These are phyloP conservation scores for Rhynchosporium graminicola DNA, from an alignment of 2,329 filamentous ascomycete species.

Conservation along the genomic window DNA sequence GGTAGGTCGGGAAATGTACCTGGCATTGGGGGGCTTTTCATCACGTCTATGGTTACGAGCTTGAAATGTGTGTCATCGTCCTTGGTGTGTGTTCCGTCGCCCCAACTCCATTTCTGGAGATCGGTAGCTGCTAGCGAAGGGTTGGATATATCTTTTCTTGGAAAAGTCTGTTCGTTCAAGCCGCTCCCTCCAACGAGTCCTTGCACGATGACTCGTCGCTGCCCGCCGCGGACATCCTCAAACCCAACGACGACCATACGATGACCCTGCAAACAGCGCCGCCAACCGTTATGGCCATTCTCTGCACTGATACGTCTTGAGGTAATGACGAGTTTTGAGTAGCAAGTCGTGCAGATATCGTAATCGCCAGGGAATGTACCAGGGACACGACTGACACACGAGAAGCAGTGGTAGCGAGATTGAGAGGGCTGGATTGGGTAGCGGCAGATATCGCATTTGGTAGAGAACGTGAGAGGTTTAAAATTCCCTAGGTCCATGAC, in stretches of 20 bases:
- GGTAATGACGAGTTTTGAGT: slow-evolving; percentile 60
- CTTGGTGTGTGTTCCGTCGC: slow-evolving; percentile 37
- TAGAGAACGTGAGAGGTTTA: slow-evolving; percentile 69
- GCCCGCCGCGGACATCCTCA: slow-evolving; percentile 65
- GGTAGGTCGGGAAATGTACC: slow-evolving; percentile 32
- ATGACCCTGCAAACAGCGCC: slow-evolving; percentile 77
- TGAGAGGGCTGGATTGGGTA: slow-evolving; percentile 69
- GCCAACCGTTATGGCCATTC: slow-evolving; percentile 80
- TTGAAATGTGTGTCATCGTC: slow-evolving; percentile 45
- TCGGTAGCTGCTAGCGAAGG: slow-evolving; percentile 35
- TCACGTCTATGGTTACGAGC: slow-evolving; percentile 54
- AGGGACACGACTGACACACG: slow-evolving; percentile 60
- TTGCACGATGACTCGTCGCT: slow-evolving; percentile 65
- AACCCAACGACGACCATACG: slow-evolving; percentile 83
- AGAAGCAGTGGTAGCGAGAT: slow-evolving; percentile 77
- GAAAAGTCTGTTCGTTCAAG: slow-evolving; percentile 58
- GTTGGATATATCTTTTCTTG: slow-evolving; percentile 36
- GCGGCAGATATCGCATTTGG: slow-evolving; percentile 77
- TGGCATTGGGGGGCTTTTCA: slow-evolving; percentile 42
- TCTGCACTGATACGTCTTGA: slow-evolving; percentile 67
- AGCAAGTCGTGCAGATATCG: slow-evolving; percentile 81
- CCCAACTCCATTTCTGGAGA: slow-evolving; percentile 56
- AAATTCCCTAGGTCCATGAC: slow-evolving; percentile 53
- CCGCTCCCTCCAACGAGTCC: slow-evolving; percentile 78
- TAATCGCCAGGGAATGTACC: slow-evolving; percentile 69